Evolutionary conservation across 148 eudicot genomes (phyloP), one percentile per base, ranked within the genome.

Genomic region (Nyssa sinensis): DNA sequence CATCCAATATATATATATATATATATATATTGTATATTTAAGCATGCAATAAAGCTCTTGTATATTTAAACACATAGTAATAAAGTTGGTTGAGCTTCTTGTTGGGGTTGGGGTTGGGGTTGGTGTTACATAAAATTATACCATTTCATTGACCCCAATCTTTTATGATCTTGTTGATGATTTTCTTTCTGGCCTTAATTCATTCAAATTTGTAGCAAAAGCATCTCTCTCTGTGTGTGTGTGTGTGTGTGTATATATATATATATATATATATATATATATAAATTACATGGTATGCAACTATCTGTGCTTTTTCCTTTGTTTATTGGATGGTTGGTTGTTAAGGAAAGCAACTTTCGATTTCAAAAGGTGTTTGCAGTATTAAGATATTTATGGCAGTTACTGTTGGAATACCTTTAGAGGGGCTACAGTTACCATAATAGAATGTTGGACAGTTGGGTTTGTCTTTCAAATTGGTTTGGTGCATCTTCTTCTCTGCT

Each of bases 341-440:
- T 67, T 29, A 30, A 44, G 16, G 30, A 44, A 41, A 30, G 4
- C 65, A 34, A 58, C 29, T 32, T 55, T 58, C 9, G 29, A 61
- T 27, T 9, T 29, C 32, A 44, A 62, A 73, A 73, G 60, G 60
- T 63, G 60, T 9, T 30, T 44, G 21, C 57, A 41, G 21, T 7
- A 29, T 44, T n/a, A 73, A 41, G 9, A 72, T 29, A 24, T n/a
- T 11, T 62, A 53, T 70, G 64, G n/a, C 68, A 62, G 75, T 72
- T 72, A 30, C 75, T 62, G 28, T 72, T 72, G 39, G 33, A 62
- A 29, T 28, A 19, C 53, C 53, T 35, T 37, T 29, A 28, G 61
- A 23, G 47, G 44, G 57, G 62, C 63, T 53, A 51, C 60, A 31
- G 60, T 31, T 62, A 41, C 69, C 53, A 63, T 23, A 30, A 73